phyloP scores from a whole-genome alignment of 805 yeast species.

The Blastobotrys chiropterorum region DNA sequence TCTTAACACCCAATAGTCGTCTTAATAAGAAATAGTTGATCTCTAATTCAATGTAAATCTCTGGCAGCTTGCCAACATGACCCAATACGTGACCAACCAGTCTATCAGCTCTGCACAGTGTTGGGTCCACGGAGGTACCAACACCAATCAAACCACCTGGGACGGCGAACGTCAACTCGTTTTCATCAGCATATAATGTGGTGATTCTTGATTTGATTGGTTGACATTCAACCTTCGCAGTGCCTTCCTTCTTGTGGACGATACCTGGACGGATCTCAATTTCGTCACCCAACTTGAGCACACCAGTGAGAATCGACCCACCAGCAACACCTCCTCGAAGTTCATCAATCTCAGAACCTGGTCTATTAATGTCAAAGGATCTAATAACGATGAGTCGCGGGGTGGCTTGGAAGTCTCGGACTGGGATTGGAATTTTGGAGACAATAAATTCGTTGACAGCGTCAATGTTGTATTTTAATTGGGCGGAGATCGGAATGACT shows the following conservation, averaged over 20 bases:
- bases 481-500: slow-evolving; percentile 97
- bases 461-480: slow-evolving; percentile 95
- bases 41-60: slow-evolving; percentile 94
- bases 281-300: slow-evolving; percentile 93
- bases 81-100: slow-evolving; percentile 99
- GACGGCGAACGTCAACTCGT: slow-evolving; percentile 95
- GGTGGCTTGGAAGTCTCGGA: slow-evolving; percentile 87
- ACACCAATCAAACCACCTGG: slow-evolving; percentile 99
- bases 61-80: slow-evolving; percentile 91
- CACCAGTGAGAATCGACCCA: slow-evolving; percentile 96
- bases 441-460: slow-evolving; percentile 97
- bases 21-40: slow-evolving; percentile 94
- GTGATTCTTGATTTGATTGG: slow-evolving; percentile 93
- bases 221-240: slow-evolving; percentile 83
- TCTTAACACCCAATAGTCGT: slow-evolving; percentile 96
- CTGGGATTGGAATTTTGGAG: slow-evolving; percentile 91
- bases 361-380: slow-evolving; percentile 97
- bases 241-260: slow-evolving; percentile 81
- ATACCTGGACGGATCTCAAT: slow-evolving; percentile 99
- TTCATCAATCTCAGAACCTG: slow-evolving; percentile 96
- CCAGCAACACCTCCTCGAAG: slow-evolving; percentile 99
- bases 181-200: slow-evolving; percentile 94
- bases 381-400: slow-evolving; percentile 96
- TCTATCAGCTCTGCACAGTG: slow-evolving; percentile 98
- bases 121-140: slow-evolving; percentile 98